Conservation (phyloP, 345 rosid genomes). For the Salix exigua region DNA sequence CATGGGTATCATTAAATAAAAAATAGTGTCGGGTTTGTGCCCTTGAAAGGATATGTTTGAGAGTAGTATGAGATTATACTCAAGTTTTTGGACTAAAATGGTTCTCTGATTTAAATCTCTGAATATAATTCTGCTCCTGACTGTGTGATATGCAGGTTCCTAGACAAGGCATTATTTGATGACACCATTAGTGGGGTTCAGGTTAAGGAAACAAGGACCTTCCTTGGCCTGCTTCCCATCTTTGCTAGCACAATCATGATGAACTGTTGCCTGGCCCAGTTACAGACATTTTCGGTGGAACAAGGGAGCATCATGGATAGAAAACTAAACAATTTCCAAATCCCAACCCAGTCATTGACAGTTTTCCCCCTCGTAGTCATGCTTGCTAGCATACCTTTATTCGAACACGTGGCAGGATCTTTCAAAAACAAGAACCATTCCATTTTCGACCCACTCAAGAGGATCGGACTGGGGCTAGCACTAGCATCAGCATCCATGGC, state of each 20-base stretch:
- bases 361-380: conserved; percentile 41
- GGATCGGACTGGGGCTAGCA: conserved; percentile 49
- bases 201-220: conserved; percentile 50
- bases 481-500: conserved; percentile 51
- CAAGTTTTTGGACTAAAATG: too few relatives aligned
- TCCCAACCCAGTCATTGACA: conserved; percentile 52
- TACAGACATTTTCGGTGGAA: conserved; percentile 52
- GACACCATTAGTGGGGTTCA: conserved; percentile 23
- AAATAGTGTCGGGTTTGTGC: too few relatives aligned
- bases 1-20: too few relatives aligned
- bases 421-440: neutral
- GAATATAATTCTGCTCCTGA: too few relatives aligned
- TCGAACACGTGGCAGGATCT: conserved; percentile 24
- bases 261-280: conserved; percentile 61
- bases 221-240: conserved; percentile 53
- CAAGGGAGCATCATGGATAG: conserved; percentile 54
- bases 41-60: too few relatives aligned
- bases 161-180: conserved; percentile 40
- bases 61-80: too few relatives aligned
- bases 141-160: conserved; percentile 27
- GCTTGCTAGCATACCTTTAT: conserved; percentile 41
- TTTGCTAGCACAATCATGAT: conserved; percentile 58
- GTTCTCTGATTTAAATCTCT: too few relatives aligned
- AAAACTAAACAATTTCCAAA: conserved; percentile 30
- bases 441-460: conserved; percentile 35